These are phyloP conservation scores for Penicillium sp. DNA, from an alignment of 2,329 filamentous ascomycete species.

Conservation along the genomic window DNA sequence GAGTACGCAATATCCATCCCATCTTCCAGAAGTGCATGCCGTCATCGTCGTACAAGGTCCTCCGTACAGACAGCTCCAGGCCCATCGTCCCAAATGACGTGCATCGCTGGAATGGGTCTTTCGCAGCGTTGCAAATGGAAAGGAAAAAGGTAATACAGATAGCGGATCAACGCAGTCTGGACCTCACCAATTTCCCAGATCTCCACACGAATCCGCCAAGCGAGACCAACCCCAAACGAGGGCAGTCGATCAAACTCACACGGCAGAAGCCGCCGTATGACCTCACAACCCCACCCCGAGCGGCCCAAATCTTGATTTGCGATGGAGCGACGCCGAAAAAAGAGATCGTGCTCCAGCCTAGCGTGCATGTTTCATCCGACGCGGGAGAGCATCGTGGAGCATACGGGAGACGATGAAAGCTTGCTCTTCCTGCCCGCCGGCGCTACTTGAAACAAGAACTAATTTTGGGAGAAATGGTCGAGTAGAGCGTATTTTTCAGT, in stretches of 20 bases:
- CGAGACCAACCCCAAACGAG: background rate
- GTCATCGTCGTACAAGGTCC: background rate
- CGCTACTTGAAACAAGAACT: slow-evolving; percentile 10
- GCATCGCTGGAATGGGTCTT: background rate
- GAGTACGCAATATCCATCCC: no score
- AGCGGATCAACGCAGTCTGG: background rate
- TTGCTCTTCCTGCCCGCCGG: background rate
- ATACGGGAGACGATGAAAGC: background rate
- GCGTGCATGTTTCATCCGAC: background rate
- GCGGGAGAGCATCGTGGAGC: background rate
- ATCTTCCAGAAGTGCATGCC: background rate
- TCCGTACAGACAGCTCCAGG: no score
- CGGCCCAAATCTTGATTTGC: slow-evolving; percentile 21
- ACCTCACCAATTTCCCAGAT: background rate
- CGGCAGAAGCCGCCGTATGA: slow-evolving; percentile 24
- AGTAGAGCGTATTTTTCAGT: background rate
- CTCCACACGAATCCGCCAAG: background rate
- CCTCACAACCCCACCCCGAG: slow-evolving; percentile 16
- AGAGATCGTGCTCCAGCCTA: background rate
- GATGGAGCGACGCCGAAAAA: background rate
- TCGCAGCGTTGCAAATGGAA: background rate
- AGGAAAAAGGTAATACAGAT: background rate
- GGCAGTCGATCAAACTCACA: background rate
- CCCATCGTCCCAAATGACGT: background rate
- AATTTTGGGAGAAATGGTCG: background rate